Evolutionary conservation across 176 grass and related monocot species (phyloP).

Genomic region (Lolium perenne): DNA sequence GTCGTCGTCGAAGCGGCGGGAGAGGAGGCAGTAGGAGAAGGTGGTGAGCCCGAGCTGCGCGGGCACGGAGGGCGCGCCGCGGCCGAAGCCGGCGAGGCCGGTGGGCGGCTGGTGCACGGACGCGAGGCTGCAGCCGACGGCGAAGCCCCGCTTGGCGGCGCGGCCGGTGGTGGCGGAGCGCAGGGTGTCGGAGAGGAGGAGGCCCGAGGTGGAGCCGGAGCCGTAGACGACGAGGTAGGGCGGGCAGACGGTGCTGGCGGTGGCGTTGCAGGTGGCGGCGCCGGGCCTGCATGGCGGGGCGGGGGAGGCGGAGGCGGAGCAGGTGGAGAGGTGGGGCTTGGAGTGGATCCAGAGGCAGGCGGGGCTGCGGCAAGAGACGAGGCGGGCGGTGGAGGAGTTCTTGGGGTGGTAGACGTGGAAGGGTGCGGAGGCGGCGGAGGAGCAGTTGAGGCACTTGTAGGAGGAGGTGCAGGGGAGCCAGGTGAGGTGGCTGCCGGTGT

Average conservation of each 20-base stretch:
- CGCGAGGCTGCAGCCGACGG: constrained; percentile 72
- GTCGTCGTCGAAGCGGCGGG: constrained; percentile 81
- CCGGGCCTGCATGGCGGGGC: background rate
- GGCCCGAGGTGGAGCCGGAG: constrained; percentile 77
- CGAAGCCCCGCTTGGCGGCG: constrained; percentile 43
- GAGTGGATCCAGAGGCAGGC: constrained; percentile 78
- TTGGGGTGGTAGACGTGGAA: constrained; percentile 65
- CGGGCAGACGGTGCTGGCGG: constrained; percentile 48
- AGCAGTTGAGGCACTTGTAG: constrained; percentile 73
- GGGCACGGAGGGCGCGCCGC: constrained; percentile 65
- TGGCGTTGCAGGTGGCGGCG: constrained; percentile 14
- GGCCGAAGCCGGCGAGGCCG: constrained; percentile 80
- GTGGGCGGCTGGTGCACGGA: constrained; percentile 80
- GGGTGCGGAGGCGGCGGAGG: background rate
- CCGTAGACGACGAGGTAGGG: constrained; percentile 84
- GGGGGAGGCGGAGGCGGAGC: constrained; percentile 14
- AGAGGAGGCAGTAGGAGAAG: constrained; percentile 93
- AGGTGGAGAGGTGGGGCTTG: constrained; percentile 31
- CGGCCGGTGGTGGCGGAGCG: background rate
- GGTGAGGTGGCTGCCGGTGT: constrained; percentile 79
- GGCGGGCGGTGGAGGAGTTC: constrained; percentile 64
- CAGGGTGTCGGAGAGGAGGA: constrained; percentile 75
- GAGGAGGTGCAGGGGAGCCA: constrained; percentile 79
- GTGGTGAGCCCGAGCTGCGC: constrained; percentile 56
- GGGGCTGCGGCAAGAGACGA: constrained; percentile 69